These are phyloP conservation scores for Daldinia bambusicola DNA, from an alignment of 495 filamentous ascomycete species.

Conservation along the genomic window DNA sequence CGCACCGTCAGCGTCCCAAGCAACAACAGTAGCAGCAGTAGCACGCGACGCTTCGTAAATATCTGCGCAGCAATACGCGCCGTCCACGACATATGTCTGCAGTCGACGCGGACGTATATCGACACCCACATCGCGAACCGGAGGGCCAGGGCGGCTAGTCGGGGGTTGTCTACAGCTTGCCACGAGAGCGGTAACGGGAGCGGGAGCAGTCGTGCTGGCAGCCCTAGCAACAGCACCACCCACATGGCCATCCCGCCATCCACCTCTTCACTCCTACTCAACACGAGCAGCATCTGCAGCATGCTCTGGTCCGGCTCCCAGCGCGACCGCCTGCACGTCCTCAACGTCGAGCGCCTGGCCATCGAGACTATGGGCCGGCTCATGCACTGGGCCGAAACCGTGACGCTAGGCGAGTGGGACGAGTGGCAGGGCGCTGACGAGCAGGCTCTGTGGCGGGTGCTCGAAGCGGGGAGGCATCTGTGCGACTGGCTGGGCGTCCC, in stretches of 20 bases:
- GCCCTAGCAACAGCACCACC: background rate
- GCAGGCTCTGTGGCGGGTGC: constrained; percentile 10
- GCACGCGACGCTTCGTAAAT: background rate
- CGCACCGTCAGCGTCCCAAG: constrained; percentile 14
- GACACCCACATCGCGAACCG: constrained; percentile 37
- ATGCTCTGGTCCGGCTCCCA: constrained; percentile 44
- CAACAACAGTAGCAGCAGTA: constrained; percentile 9
- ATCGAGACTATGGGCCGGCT: constrained; percentile 41
- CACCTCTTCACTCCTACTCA: constrained; percentile 41
- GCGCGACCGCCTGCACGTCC: constrained; percentile 29
- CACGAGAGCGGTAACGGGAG: background rate
- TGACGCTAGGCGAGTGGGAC: constrained; percentile 35
- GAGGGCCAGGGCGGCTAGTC: constrained; percentile 18
- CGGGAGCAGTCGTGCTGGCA: background rate
- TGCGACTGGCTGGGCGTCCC: constrained; percentile 33
- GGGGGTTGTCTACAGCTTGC: background rate
- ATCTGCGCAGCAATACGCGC: constrained; percentile 8
- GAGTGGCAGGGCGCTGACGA: constrained; percentile 28
- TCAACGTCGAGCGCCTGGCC: constrained; percentile 36
- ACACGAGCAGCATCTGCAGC: constrained; percentile 46
- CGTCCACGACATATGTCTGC: constrained; percentile 42
- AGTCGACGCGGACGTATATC: constrained; percentile 43
- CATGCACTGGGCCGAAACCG: constrained; percentile 45
- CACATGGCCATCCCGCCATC: background rate
- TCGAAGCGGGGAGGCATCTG: constrained; percentile 25